Percentiles rank a stretch among this genome's conserved stretches.
Conservation (phyloP, 148 eudicot genomes). For the Pharnaceum exiguum region DNA sequence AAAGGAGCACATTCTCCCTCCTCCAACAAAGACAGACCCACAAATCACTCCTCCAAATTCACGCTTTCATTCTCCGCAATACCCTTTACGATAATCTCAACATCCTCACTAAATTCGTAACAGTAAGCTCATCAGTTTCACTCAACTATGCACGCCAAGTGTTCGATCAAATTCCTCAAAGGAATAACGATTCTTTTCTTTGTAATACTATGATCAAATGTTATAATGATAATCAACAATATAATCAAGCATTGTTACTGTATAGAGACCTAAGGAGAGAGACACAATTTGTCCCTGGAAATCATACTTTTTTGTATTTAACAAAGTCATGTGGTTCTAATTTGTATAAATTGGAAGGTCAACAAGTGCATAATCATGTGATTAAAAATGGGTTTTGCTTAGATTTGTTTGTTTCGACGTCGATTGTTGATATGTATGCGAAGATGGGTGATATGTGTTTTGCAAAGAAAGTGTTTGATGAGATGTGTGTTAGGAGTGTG, state of each 20-base stretch:
- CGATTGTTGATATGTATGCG: conserved; percentile 73
- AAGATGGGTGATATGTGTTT: conserved; percentile 45
- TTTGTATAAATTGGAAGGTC: conserved; percentile 40
- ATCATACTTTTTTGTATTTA: conserved; percentile 54
- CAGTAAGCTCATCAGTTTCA: conserved; percentile 25
- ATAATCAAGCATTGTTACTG: conserved; percentile 30
- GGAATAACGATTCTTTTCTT: conserved; percentile 42
- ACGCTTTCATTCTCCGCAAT: conserved; percentile 55
- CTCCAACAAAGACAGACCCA: conserved; percentile 38
- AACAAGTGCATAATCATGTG: conserved; percentile 48
- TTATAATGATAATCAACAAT: conserved; percentile 36
- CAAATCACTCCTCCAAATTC: conserved; percentile 57
- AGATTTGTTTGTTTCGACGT: conserved; percentile 53
- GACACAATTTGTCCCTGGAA: conserved; percentile 43
- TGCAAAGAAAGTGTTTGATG: conserved; percentile 60
- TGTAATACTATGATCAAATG: conserved; percentile 66
- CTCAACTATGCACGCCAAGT: conserved; percentile 46
- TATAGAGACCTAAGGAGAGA: conserved; percentile 40
- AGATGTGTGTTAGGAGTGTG: conserved; percentile 58
- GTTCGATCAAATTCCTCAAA: conserved; percentile 48
- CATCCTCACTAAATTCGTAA: conserved; percentile 57
- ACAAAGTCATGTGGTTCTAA: conserved; percentile 45
- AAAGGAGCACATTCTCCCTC: conserved; percentile 44
- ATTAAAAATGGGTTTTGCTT: conserved; percentile 47
- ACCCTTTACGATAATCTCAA: conserved; percentile 42